Evolutionary conservation across 2,329 filamentous ascomycete genomes (phyloP), one percentile per base, ranked within the genome.

Genomic region (Alternaria burnsii): DNA sequence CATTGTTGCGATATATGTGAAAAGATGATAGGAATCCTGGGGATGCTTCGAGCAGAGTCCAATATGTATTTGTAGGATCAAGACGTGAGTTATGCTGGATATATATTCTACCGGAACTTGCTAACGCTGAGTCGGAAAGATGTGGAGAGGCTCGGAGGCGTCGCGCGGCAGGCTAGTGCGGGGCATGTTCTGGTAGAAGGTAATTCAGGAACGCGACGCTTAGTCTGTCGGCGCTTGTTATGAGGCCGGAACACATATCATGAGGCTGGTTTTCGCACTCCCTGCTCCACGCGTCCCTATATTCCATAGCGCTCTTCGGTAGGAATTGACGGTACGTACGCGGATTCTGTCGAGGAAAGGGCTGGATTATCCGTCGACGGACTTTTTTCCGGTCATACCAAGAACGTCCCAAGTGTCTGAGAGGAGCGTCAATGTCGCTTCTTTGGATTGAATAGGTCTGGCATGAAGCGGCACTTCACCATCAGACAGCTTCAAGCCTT

Each of bases 21-120:
- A 40, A 41, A 30, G 38, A 28, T 53, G 38, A 47, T 50, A 14
- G 11, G 14, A 38, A 16, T 8, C 5, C 4, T 4, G 11, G 14
- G 12, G 14, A 6, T 14, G 2, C 32, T 24, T n/a, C 30, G 42
- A 36, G 24, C 4, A n/a, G 18, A 9, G 7, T 43, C 28, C 8
- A 32, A 2, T 32, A n/a, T 40, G 41, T 48, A 44, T 52, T 42
- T 55, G 28, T 20, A 51, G 47, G 34, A 18, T 41, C 24, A 36
- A 55, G 26, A 56, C 6, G 28, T 51, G 22, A 28, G 14, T 28
- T 18, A 46, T 57, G 47, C 44, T 65, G 67, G 67, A 61, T 70
- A 63, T 70, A 60, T 48, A 42, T 70, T 70, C 59, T 63, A 34
- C 69, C 69, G 67, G 58, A 10, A 18, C 38, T 38, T 50, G 41